Conservation (phyloP, 257 asterid species). For the Knoxia roxburghii region DNA sequence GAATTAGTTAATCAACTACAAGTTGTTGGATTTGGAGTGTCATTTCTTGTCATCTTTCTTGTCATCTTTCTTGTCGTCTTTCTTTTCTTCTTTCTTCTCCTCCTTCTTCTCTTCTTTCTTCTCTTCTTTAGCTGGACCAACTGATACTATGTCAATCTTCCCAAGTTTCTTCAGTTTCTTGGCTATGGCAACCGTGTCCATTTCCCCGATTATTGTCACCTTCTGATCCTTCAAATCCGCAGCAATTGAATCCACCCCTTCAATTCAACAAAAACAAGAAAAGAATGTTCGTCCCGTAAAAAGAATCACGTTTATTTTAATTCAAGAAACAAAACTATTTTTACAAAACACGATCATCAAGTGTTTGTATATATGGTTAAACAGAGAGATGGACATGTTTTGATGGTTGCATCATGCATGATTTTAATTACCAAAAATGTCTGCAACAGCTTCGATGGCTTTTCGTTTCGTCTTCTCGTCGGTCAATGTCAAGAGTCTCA, state of each 20-base stretch:
- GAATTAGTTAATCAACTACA: too few species aligned
- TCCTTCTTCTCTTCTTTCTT: conserved; percentile 36
- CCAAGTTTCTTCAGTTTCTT: conserved; percentile 59
- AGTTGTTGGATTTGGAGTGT: too few species aligned
- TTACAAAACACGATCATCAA: too few species aligned
- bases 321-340: too few species aligned
- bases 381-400: too few species aligned
- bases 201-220: conserved; percentile 60
- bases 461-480: conserved; percentile 72
- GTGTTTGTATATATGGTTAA: too few species aligned
- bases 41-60: conserved; percentile 15
- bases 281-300: too few species aligned
- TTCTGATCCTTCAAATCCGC: conserved; percentile 60
- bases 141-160: conserved; percentile 50
- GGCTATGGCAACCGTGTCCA: conserved; percentile 60
- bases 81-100: conserved; percentile 28
- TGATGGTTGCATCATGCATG: too few species aligned
- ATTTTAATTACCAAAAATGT: conserved; percentile 42
- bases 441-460: conserved; percentile 77
- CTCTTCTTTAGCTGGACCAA: conserved; percentile 69
- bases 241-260: conserved; percentile 67
- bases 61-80: conserved; percentile 21
- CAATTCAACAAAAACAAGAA: not conserved
- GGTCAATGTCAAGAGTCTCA: conserved; percentile 42
- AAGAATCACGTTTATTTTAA: too few species aligned